phyloP scores from a whole-genome alignment of 768 basidiomycete genomes.

The Postia placenta region DNA sequence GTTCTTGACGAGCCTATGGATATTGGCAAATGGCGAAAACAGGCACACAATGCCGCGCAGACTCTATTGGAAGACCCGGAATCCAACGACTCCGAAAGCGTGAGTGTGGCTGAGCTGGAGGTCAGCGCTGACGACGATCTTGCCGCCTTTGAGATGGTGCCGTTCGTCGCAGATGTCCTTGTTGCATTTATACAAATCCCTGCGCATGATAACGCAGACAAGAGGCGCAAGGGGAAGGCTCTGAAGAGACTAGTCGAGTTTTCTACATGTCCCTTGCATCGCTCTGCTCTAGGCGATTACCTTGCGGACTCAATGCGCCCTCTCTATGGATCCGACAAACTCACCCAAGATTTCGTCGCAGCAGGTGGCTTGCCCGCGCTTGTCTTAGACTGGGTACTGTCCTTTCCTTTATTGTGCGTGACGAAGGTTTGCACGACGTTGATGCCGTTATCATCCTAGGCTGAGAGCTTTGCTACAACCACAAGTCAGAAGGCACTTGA shows the following conservation, averaged over 20 bases:
- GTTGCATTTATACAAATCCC: slow-evolving; percentile 21
- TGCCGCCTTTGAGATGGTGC: slow-evolving; percentile 20
- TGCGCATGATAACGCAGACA: slow-evolving; percentile 7
- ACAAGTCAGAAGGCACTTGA: slow-evolving; percentile 15
- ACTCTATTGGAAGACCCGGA: slow-evolving; percentile 20
- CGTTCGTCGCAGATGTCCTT: slow-evolving; percentile 21
- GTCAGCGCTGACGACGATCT: slow-evolving; percentile 14
- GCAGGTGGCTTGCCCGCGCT: slow-evolving; percentile 22
- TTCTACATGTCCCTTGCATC: slow-evolving; percentile 15
- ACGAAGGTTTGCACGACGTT: too few relatives aligned
- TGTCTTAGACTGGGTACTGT: slow-evolving; percentile 22
- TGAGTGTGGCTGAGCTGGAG: slow-evolving; percentile 14
- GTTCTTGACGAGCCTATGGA: slow-evolving; percentile 24
- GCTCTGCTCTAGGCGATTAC: slow-evolving; percentile 19
- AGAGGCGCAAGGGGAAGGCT: slow-evolving; percentile 15
- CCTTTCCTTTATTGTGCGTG: neutral
- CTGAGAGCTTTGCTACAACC: slow-evolving; percentile 15
- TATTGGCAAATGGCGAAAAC: slow-evolving; percentile 19
- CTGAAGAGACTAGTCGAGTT: slow-evolving; percentile 18
- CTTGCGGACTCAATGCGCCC: slow-evolving; percentile 24
- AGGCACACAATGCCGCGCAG: slow-evolving; percentile 10
- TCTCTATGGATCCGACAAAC: slow-evolving; percentile 17
- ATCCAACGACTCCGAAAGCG: slow-evolving; percentile 19
- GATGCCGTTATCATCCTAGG: slow-evolving; percentile 7
- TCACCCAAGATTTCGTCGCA: slow-evolving; percentile 18